Percentiles rank a stretch among this genome's conserved stretches.
Conservation (phyloP, 192 early-diverging fungal species). For the Linnemannia elongata region DNA sequence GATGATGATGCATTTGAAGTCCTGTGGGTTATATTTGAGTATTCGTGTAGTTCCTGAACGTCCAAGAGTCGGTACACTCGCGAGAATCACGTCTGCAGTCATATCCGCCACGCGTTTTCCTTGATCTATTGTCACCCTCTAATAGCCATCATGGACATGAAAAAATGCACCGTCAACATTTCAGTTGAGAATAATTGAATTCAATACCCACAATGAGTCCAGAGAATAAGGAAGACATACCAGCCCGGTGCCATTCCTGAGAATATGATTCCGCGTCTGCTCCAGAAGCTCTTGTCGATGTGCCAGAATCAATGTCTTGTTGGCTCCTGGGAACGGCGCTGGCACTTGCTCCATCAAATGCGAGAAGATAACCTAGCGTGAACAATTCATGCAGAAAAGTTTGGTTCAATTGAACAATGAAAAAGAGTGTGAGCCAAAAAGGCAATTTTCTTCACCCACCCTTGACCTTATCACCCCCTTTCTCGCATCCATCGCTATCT, state of each 20-base stretch:
- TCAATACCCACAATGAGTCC: background rate
- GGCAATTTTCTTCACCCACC: background rate
- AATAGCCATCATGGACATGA: background rate
- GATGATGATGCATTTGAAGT: constrained; percentile 92
- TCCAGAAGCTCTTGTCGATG: constrained; percentile 90
- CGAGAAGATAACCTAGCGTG: constrained; percentile 78
- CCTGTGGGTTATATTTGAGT: constrained; percentile 73
- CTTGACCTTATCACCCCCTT: too few species aligned
- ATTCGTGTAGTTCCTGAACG: constrained; percentile 62
- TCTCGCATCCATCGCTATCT: background rate
- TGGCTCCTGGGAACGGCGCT: constrained; percentile 69
- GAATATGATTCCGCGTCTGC: constrained; percentile 83
- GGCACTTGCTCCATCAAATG: constrained; percentile 82
- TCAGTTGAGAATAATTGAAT: background rate
- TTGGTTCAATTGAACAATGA: background rate
- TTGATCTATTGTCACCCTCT: constrained; percentile 77
- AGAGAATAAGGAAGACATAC: constrained; percentile 39
- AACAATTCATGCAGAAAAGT: background rate
- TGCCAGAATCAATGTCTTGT: constrained; percentile 87
- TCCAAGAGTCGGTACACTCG: constrained; percentile 84
- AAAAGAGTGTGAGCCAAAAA: background rate
- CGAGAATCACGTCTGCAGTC: constrained; percentile 80
- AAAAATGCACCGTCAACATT: background rate
- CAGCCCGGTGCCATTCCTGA: constrained; percentile 68
- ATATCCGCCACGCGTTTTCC: constrained; percentile 70